Percentiles rank a stretch among this genome's conserved stretches.
Evolutionary conservation across 257 asterid genomes (phyloP).

Genomic region (Solanum boliviense): DNA sequence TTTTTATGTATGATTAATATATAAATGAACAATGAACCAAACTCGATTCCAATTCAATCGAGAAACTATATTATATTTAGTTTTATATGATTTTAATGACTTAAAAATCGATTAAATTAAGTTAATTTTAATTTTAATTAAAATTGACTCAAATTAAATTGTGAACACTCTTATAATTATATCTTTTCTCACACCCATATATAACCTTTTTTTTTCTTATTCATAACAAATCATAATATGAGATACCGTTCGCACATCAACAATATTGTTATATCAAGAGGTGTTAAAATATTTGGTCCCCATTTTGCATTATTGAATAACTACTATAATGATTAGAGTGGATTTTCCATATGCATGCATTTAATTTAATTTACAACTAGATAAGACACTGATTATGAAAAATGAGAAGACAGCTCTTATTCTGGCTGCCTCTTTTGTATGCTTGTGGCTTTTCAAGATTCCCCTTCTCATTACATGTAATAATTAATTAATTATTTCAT

Average conservation of each 20-base stretch:
- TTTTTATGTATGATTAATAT: not conserved
- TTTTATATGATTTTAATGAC: too few relatives aligned
- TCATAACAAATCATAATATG: not conserved
- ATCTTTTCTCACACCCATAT: not conserved
- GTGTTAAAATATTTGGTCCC: not conserved
- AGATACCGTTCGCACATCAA: not conserved
- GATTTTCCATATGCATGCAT: constrained; percentile 21
- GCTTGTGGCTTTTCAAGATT: not conserved
- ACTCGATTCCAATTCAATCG: too few relatives aligned
- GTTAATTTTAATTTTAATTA: too few relatives aligned
- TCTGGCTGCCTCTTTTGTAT: not conserved
- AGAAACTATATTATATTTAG: too few relatives aligned
- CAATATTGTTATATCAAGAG: not conserved
- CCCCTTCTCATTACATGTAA: not conserved
- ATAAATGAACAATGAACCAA: not conserved
- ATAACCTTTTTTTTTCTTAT: not conserved
- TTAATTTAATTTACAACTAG: constrained; percentile 8
- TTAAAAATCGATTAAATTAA: too few relatives aligned
- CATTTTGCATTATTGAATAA: not conserved
- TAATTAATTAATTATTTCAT: not conserved
- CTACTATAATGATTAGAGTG: not conserved
- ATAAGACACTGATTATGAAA: not conserved
- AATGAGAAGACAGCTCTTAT: not conserved
- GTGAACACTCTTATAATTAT: not conserved
- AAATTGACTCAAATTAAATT: too few relatives aligned